A percentile compares a stretch with the other conserved stretches of the same genome.
These are phyloP conservation scores for Phoma sp. DNA, from an alignment of 2,329 filamentous ascomycete genomes.

Conservation along the genomic window DNA sequence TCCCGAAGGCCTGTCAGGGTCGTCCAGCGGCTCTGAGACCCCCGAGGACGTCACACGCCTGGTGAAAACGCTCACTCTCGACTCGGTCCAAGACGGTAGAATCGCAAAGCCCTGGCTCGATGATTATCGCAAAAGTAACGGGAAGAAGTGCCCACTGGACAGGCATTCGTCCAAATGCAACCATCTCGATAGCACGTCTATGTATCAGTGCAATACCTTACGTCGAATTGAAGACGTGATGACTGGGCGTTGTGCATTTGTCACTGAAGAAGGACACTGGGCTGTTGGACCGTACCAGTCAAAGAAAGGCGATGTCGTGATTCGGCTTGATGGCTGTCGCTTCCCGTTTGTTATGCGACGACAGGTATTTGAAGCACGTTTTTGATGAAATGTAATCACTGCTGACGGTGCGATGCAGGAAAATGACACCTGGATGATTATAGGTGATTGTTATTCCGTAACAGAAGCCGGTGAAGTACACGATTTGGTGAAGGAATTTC, in stretches of 20 bases:
- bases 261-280: background rate
- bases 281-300: background rate
- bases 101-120: background rate
- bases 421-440: background rate
- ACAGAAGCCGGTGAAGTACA: too few relatives aligned
- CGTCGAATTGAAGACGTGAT: background rate
- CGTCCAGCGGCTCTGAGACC: background rate
- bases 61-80: background rate
- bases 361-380: background rate
- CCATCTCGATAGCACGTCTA: background rate
- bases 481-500: too few relatives aligned
- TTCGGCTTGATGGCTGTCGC: background rate
- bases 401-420: background rate
- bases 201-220: background rate
- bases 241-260: background rate
- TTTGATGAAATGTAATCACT: background rate
- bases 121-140: background rate
- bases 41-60: background rate
- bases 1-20: too few relatives aligned
- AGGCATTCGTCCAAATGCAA: background rate
- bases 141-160: background rate
- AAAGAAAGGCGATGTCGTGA: background rate
- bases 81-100: background rate
- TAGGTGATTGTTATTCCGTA: background rate
- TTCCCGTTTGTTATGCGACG: background rate